Percentiles rank a stretch among this genome's conserved stretches.
These are phyloP conservation scores for Lodderomyces theae DNA, from an alignment of 1,139 yeast genomes.

Conservation along the genomic window DNA sequence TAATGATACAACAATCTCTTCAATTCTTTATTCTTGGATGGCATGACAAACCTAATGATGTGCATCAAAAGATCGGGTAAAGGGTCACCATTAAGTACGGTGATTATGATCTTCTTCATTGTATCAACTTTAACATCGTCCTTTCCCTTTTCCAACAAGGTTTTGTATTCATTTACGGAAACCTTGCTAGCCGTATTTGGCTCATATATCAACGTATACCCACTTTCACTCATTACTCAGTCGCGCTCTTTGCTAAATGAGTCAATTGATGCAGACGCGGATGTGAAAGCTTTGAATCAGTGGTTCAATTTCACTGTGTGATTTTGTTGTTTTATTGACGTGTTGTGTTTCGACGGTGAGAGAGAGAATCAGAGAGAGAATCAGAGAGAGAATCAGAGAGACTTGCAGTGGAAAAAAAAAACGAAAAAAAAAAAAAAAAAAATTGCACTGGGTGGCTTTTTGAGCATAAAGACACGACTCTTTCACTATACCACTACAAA, in stretches of 20 bases:
- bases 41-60: conserved; percentile 95
- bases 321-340: neutral
- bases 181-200: conserved; percentile 70
- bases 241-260: neutral
- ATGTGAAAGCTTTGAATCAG: neutral
- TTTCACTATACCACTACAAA: too few species aligned
- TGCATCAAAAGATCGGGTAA: conserved; percentile 97
- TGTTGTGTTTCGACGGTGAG: conserved; percentile 1
- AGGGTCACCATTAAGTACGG: conserved; percentile 91
- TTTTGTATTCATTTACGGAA: conserved; percentile 73
- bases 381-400: neutral
- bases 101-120: conserved; percentile 81
- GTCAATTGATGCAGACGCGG: conserved; percentile 1
- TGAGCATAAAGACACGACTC: conserved; percentile 1
- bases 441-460: neutral
- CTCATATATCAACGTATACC: conserved; percentile 75
- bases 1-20: conserved; percentile 91
- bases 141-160: conserved; percentile 80
- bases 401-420: too few species aligned
- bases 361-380: neutral
- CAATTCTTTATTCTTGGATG: conserved; percentile 84
- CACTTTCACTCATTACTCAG: conserved; percentile 44
- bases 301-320: neutral
- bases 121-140: conserved; percentile 87
- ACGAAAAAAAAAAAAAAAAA: neutral